Base-by-base conservation (phyloP, 225 moss, liverwort and hornwort genomes). In the Thuidium tamariscinum region DNA sequence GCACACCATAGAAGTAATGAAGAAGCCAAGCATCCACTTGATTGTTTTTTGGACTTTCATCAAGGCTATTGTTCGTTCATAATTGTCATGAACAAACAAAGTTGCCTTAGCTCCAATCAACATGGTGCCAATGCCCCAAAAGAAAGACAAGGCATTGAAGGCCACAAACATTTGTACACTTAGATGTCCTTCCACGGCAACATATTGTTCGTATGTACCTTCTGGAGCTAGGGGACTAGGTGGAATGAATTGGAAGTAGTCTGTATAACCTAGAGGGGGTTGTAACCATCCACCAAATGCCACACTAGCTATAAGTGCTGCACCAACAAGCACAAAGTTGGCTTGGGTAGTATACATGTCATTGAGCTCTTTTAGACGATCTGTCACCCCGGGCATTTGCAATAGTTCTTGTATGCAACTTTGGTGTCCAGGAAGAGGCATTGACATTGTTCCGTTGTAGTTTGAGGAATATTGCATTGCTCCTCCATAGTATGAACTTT, bases 361-460 rank as follows among this genome's bases (percentile, higher is more conserved):
- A 62, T 87, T 82, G 44, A 87, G 27, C 27, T 87, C 82, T 7
- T 64, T 17, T 0, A 76, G 7, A 36, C n/a, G 75, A 4, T 64
- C n/a, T 27, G 1, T 25, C 21, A 66, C 75, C 11, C 57, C 46
- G 8, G 25, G 27, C 41, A 81, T n/a, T 16, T 51, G 65, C 75
- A 82, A 67, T 11, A 87, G 36, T 41, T 62, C 0, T 55, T 0
- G n/a, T 62, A n/a, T 46, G 27, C 82, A 54, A 56, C 15, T 16
- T 26, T 10, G 11, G 30, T 32, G 7, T 51, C 5, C 8, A 0
- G 0, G 2, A 22, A 21, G 14, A n/a, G 22, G 13, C 14, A 14
- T 22, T 75, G 8, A 2, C n/a, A 49, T 9, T 1, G n/a, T n/a
- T n/a, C n/a, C n/a, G n/a, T n/a, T n/a, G n/a, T n/a, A n/a, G n/a